phyloP scores from a whole-genome alignment of 306 rosid species.

The Arachis stenosperma region DNA sequence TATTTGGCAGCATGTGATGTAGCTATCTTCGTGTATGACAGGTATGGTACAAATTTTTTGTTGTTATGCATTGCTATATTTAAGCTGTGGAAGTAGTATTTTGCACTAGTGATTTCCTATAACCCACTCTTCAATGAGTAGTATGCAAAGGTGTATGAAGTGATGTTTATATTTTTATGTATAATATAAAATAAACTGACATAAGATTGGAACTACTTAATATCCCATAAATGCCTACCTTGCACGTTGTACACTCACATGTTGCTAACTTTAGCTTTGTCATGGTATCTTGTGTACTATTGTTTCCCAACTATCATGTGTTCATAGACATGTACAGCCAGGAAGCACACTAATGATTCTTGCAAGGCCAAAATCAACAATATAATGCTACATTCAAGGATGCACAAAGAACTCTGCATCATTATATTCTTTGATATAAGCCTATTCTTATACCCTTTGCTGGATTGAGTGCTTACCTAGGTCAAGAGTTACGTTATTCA shows the following conservation, averaged over 20 bases:
- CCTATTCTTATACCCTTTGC: background rate
- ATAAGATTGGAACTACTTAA: background rate
- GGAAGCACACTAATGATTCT: background rate
- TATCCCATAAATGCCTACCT: slow-evolving; percentile 27
- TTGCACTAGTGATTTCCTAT: slow-evolving; percentile 33
- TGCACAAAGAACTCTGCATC: slow-evolving; percentile 11
- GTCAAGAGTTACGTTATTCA: too few relatives aligned
- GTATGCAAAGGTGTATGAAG: background rate
- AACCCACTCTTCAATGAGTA: slow-evolving; percentile 12
- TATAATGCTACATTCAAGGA: slow-evolving; percentile 27
- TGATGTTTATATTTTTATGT: background rate
- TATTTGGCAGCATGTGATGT: slow-evolving; percentile 88
- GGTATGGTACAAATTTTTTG: slow-evolving; percentile 50
- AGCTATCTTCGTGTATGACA: slow-evolving; percentile 86
- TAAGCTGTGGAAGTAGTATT: slow-evolving; percentile 25
- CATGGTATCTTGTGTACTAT: background rate
- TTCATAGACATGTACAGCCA: background rate
- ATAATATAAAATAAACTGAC: background rate
- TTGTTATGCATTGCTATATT: slow-evolving; percentile 19
- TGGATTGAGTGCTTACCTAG: too few relatives aligned
- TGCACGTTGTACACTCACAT: slow-evolving; percentile 4
- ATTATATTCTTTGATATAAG: background rate
- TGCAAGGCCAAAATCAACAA: background rate
- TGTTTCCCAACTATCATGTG: background rate
- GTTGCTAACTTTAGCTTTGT: background rate